These are phyloP conservation scores for Pseudodiploospora longispora DNA, from an alignment of 2,329 filamentous ascomycete species.

Conservation along the genomic window DNA sequence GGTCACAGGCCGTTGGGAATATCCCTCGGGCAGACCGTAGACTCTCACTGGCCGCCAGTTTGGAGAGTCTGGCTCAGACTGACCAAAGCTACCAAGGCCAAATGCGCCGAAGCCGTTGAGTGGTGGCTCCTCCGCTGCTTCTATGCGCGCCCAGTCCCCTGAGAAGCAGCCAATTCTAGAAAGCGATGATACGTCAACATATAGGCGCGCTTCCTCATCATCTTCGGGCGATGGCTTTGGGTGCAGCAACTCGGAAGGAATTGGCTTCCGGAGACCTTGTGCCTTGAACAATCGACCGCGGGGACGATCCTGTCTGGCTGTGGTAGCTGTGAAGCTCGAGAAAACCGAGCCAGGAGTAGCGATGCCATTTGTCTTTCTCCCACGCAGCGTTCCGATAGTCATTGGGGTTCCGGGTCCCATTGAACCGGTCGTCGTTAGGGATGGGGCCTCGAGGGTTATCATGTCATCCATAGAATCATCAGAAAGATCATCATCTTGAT, in stretches of 20 bases:
- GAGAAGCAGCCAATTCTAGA: conserved; percentile 93
- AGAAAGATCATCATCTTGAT: conserved; percentile 68
- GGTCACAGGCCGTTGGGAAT: conserved; percentile 52
- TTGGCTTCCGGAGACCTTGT: conserved; percentile 62
- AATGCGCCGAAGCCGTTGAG: conserved; percentile 57
- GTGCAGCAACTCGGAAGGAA: conserved; percentile 73
- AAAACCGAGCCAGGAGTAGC: conserved; percentile 82
- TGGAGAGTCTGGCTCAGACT: conserved; percentile 46
- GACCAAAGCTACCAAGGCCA: conserved; percentile 55
- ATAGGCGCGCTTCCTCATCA: conserved; percentile 83
- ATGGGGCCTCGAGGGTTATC: conserved; percentile 78
- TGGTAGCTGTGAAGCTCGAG: conserved; percentile 79
- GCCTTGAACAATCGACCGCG: conserved; percentile 77
- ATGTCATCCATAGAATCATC: conserved; percentile 91
- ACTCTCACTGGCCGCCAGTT: conserved; percentile 80
- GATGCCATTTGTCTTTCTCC: conserved; percentile 59
- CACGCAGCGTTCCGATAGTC: conserved; percentile 52
- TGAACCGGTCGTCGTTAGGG: conserved; percentile 66
- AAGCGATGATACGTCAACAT: conserved; percentile 79
- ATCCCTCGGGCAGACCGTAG: conserved; percentile 77
- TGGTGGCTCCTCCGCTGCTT: conserved; percentile 66
- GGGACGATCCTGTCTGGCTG: conserved; percentile 63
- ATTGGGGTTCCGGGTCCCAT: conserved; percentile 77
- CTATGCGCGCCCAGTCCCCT: conserved; percentile 89
- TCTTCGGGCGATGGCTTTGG: conserved; percentile 70